Evolutionary conservation across 495 filamentous ascomycete species (phyloP).

Genomic region (Pseudomonodictys pantanalensis): DNA sequence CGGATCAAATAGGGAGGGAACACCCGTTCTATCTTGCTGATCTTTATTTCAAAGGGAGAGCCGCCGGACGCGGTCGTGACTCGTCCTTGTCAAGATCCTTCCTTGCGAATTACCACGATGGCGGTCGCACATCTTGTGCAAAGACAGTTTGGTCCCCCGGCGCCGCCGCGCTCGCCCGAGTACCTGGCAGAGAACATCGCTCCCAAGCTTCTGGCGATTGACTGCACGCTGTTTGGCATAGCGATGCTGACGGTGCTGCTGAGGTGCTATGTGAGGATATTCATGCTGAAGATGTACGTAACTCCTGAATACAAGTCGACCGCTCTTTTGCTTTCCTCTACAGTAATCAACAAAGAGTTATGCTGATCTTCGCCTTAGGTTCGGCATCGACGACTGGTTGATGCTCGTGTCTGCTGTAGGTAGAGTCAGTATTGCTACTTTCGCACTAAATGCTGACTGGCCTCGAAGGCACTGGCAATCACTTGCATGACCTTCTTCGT

Average conservation of each 20-base stretch:
- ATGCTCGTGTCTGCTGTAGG: slow-evolving; percentile 32
- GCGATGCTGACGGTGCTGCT: slow-evolving; percentile 11
- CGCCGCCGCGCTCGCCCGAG: slow-evolving; percentile 7
- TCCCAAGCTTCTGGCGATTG: slow-evolving; percentile 8
- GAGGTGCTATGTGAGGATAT: slow-evolving; percentile 18
- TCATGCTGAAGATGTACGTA: slow-evolving; percentile 9
- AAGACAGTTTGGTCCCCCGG: slow-evolving; percentile 5
- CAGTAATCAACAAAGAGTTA: no score
- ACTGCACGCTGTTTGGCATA: slow-evolving; percentile 5
- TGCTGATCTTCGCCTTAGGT: no score
- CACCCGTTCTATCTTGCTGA: no score
- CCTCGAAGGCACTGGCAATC: neutral
- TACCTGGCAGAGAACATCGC: slow-evolving; percentile 15
- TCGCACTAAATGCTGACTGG: neutral
- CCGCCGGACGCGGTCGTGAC: no score
- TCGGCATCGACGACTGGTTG: slow-evolving; percentile 26
- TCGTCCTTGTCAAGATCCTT: no score
- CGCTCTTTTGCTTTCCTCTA: no score
- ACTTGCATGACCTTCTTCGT: slow-evolving; percentile 10
- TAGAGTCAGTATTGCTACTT: neutral
- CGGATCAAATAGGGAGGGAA: no score
- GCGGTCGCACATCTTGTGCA: no score
- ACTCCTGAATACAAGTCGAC: no score
- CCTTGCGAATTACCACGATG: no score
- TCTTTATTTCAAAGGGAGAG: no score